Conservation (phyloP, 208 protist genomes). For the Leishmania tropica region DNA sequence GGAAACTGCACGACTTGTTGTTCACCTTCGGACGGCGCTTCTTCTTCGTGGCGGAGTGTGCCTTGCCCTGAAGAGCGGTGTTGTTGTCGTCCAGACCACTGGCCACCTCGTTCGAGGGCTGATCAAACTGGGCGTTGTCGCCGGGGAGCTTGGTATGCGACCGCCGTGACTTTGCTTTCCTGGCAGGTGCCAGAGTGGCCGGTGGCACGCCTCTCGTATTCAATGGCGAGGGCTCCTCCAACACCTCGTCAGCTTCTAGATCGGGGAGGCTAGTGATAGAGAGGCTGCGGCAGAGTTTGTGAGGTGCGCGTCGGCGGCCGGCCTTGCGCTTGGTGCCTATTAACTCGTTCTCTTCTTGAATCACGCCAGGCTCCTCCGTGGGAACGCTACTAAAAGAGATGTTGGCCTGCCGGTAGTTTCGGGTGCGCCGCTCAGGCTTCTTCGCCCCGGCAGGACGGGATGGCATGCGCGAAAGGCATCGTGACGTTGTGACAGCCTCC, state of each 20-base stretch:
- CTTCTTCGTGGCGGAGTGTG: background rate
- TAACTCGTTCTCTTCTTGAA: constrained; percentile 18
- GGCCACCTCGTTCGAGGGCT: background rate
- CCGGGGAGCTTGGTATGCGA: background rate
- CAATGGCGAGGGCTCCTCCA: constrained; percentile 16
- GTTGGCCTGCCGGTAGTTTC: constrained; percentile 17
- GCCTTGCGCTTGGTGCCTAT: constrained; percentile 10
- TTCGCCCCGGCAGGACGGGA: constrained; percentile 7
- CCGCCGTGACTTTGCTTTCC: background rate
- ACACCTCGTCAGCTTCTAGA: constrained; percentile 24
- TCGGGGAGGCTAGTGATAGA: constrained; percentile 34
- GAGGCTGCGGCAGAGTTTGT: constrained; percentile 19
- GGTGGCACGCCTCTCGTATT: background rate
- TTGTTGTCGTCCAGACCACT: constrained; percentile 3
- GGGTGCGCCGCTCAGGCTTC: constrained; percentile 15
- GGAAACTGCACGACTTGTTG: constrained; percentile 53
- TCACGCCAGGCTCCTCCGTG: constrained; percentile 22
- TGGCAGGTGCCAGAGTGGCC: background rate
- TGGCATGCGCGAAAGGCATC: constrained; percentile 6
- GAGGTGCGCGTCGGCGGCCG: constrained; percentile 13
- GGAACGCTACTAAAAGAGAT: constrained; percentile 32
- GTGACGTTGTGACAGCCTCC: background rate
- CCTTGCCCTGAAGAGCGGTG: background rate
- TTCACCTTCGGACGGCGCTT: constrained; percentile 27
- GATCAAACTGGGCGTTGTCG: constrained; percentile 2